phyloP scores from a whole-genome alignment of 148 eudicot genomes.

The Chenopodium berlandieri region DNA sequence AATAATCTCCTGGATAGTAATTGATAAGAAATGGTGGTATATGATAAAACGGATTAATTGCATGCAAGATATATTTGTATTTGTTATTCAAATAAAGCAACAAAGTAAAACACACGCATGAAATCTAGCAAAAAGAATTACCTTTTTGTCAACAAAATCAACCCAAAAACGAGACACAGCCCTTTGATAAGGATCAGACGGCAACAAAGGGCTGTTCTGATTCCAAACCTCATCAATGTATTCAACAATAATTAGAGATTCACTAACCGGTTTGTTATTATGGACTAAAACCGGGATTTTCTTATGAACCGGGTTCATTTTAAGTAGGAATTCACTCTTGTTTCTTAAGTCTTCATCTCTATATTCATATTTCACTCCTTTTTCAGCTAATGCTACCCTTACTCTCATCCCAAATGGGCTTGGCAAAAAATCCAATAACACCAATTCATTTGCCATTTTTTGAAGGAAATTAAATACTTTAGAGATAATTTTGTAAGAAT shows the following conservation, averaged over 20 bases:
- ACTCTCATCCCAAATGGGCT: slow-evolving; percentile 41
- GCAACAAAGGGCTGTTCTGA: slow-evolving; percentile 26
- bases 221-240: slow-evolving; percentile 45
- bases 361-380: slow-evolving; percentile 36
- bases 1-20: too few species aligned
- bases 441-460: slow-evolving; percentile 22
- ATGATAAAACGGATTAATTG: too few species aligned
- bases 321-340: slow-evolving; percentile 35
- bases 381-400: slow-evolving; percentile 34
- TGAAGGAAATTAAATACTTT: too few species aligned
- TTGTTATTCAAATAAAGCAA: too few species aligned
- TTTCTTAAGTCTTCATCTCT: slow-evolving; percentile 35
- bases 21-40: too few species aligned
- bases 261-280: slow-evolving; percentile 39
- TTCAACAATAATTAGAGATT: slow-evolving; percentile 32
- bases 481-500: too few species aligned
- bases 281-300: slow-evolving; percentile 39
- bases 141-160: slow-evolving; percentile 38
- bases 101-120: not conserved
- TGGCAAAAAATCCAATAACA: slow-evolving; percentile 34
- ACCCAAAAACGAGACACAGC: slow-evolving; percentile 42
- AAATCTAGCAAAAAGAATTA: not conserved
- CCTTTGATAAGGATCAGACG: slow-evolving; percentile 31
- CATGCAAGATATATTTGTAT: too few species aligned
- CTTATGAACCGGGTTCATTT: slow-evolving; percentile 50